phyloP scores from a whole-genome alignment of 805 yeast genomes.

The Teunomyces panamensis region DNA sequence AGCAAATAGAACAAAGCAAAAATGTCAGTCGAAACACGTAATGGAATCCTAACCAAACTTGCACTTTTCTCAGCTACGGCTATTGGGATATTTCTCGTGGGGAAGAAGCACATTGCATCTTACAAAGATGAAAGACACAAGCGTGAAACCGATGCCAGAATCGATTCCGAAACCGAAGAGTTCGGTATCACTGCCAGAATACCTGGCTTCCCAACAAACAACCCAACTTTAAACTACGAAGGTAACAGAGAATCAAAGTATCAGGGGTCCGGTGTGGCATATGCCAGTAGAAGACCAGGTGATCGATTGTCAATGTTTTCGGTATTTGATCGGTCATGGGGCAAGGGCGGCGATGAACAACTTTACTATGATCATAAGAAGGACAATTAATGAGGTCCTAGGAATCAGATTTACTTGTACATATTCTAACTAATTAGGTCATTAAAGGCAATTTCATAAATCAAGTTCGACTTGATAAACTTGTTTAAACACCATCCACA shows the following conservation, averaged over 20 bases:
- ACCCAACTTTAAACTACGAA: conserved; percentile 30
- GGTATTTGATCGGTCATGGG: conserved; percentile 19
- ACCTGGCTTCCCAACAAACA: conserved; percentile 53
- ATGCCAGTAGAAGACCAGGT: conserved; percentile 54
- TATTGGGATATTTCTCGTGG: conserved; percentile 28
- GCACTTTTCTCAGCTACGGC: conserved; percentile 32
- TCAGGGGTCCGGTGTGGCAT: conserved; percentile 67
- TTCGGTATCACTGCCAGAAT: conserved; percentile 33
- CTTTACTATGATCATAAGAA: background rate
- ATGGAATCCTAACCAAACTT: conserved; percentile 32
- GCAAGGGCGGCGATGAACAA: background rate
- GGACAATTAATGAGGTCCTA: background rate
- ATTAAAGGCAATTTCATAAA: conserved; percentile 39
- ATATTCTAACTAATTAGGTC: conserved; percentile 21
- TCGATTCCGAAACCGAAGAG: conserved; percentile 28
- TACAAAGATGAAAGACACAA: conserved; percentile 34
- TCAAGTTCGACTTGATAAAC: conserved; percentile 33
- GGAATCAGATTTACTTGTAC: background rate
- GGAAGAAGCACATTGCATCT: conserved; percentile 34
- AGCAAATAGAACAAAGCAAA: too few relatives aligned
- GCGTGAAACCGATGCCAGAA: conserved; percentile 34
- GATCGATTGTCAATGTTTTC: conserved; percentile 42
- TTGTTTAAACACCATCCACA: conserved; percentile 45
- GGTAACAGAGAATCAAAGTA: conserved; percentile 55
- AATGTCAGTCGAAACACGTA: conserved; percentile 33